Percentiles rank a stretch among this genome's conserved stretches.
phyloP scores from a whole-genome alignment of 2,329 filamentous ascomycete genomes.

The Ascochyta lentis region DNA sequence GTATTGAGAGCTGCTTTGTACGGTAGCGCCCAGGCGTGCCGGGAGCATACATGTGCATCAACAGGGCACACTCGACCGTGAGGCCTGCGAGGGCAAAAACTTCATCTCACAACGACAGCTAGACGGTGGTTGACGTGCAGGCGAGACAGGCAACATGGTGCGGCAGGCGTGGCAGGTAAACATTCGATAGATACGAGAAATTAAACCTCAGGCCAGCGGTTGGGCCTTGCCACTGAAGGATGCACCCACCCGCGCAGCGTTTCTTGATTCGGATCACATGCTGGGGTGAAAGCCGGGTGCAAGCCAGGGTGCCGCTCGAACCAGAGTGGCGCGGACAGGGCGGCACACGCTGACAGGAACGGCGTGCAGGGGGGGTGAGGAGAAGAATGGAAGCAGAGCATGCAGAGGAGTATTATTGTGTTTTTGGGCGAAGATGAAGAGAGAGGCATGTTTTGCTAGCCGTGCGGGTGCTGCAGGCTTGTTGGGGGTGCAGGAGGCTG shows the following conservation, averaged over 20 bases:
- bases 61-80: background rate
- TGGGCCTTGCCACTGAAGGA: conserved; percentile 9
- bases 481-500: too few relatives aligned
- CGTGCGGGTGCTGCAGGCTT: background rate
- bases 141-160: background rate
- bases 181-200: conserved; percentile 13
- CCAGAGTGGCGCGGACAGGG: conserved; percentile 4
- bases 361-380: background rate
- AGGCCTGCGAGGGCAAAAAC: background rate
- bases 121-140: background rate
- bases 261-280: conserved; percentile 2
- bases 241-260: background rate
- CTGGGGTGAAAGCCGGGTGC: background rate
- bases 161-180: conserved; percentile 8
- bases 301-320: conserved; percentile 8
- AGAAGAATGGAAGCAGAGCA: too few relatives aligned
- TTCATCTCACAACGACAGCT: background rate
- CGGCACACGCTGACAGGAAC: background rate
- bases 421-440: background rate
- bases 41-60: background rate
- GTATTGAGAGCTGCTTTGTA: conserved; percentile 3
- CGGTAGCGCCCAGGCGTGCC: background rate
- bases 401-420: background rate
- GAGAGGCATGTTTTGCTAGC: background rate
- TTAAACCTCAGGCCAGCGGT: conserved; percentile 8